phyloP scores from a whole-genome alignment of 352 stramenopile genomes.

The Phytophthora meadii region DNA sequence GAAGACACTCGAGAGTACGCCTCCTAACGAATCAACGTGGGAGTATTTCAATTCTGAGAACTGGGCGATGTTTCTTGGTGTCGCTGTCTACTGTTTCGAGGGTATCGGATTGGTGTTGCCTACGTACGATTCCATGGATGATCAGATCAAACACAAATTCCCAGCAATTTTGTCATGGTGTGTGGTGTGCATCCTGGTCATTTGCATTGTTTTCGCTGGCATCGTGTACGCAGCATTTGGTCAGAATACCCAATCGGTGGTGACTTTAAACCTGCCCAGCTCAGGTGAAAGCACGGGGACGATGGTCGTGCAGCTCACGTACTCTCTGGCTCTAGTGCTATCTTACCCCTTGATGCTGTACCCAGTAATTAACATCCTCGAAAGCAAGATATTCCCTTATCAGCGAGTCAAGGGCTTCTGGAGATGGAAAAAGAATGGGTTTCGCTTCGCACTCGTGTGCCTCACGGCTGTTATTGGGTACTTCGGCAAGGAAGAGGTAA shows the following conservation, averaged over 20 bases:
- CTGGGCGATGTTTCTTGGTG: slow-evolving; percentile 67
- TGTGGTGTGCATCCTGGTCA: slow-evolving; percentile 46
- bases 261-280: slow-evolving; percentile 62
- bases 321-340: slow-evolving; percentile 63
- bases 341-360: slow-evolving; percentile 78
- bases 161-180: slow-evolving; percentile 50
- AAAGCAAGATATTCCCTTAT: slow-evolving; percentile 55
- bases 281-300: slow-evolving; percentile 53
- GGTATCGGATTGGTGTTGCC: slow-evolving; percentile 64
- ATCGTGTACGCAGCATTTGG: slow-evolving; percentile 58
- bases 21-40: slow-evolving; percentile 41
- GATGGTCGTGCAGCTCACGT: slow-evolving; percentile 65
- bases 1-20: slow-evolving; percentile 37
- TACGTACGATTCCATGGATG: slow-evolving; percentile 66
- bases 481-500: slow-evolving; percentile 59
- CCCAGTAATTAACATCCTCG: slow-evolving; percentile 68
- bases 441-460: slow-evolving; percentile 66
- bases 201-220: slow-evolving; percentile 55
- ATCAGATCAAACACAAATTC: slow-evolving; percentile 61
- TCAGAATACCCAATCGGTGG: slow-evolving; percentile 53
- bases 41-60: slow-evolving; percentile 66
- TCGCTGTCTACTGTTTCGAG: slow-evolving; percentile 71
- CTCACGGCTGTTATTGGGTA: slow-evolving; percentile 65
- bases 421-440: slow-evolving; percentile 67
- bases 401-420: slow-evolving; percentile 57